Evolutionary conservation across 345 rosid species (phyloP).

Genomic region (Euphorbia peplus): DNA sequence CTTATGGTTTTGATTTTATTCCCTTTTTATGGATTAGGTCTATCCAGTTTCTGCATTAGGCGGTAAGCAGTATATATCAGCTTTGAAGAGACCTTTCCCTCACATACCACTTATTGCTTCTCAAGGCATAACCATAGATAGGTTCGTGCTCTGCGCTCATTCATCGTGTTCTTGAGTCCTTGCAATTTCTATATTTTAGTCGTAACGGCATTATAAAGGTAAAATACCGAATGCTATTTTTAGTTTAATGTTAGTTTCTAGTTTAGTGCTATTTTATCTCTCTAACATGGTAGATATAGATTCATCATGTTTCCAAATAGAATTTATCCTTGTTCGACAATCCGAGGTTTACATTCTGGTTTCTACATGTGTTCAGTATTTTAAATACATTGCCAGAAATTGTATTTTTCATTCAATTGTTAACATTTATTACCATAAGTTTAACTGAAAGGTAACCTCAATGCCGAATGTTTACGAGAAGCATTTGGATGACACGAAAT

Average conservation of each 20-base stretch:
- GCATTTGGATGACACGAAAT: neutral
- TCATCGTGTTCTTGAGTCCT: neutral
- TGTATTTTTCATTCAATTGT: neutral
- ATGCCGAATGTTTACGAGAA: neutral
- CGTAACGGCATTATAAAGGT: neutral
- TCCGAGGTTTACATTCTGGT: neutral
- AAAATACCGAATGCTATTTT: neutral
- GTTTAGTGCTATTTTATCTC: neutral
- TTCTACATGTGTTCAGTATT: no score
- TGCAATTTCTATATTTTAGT: neutral
- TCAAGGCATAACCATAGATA: slow-evolving; percentile 53
- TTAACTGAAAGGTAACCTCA: neutral
- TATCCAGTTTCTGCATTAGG: slow-evolving; percentile 62
- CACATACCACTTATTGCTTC: slow-evolving; percentile 61
- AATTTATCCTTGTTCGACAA: neutral
- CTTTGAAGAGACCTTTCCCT: slow-evolving; percentile 54
- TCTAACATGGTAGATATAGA: neutral
- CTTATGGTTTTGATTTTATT: slow-evolving; percentile 2
- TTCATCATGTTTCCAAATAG: neutral
- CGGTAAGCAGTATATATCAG: slow-evolving; percentile 44
- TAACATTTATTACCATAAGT: neutral
- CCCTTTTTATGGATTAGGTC: slow-evolving; percentile 35
- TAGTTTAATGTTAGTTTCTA: neutral
- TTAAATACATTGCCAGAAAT: neutral
- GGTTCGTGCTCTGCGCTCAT: slow-evolving; percentile 27